Percentiles rank a stretch among this genome's conserved stretches.
Evolutionary conservation across 2,329 filamentous ascomycete species (phyloP).

Genomic region (Xylariaceae sp.): DNA sequence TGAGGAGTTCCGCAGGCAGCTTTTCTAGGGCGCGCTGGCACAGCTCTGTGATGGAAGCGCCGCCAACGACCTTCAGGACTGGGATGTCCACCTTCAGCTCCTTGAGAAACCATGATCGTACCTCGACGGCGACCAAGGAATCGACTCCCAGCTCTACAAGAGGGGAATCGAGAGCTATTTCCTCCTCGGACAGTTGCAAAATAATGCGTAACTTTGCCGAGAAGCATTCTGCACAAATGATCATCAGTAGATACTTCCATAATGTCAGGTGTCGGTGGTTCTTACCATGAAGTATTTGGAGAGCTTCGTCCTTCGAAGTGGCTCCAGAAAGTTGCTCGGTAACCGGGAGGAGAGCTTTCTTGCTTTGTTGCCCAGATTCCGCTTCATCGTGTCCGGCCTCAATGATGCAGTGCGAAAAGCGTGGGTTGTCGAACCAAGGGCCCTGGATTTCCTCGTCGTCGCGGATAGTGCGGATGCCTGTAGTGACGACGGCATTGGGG

Average conservation of each 20-base stretch:
- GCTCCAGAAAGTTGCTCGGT: conserved; percentile 2
- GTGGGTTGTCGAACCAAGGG: conserved; percentile 15
- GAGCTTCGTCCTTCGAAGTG: conserved; percentile 3
- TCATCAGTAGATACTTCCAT: background rate
- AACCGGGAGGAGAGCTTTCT: conserved; percentile 2
- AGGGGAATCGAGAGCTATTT: conserved; percentile 4
- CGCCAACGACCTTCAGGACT: conserved; percentile 30
- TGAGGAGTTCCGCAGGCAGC: conserved; percentile 1
- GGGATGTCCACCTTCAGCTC: conserved; percentile 36
- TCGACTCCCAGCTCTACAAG: conserved; percentile 21
- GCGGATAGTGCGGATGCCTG: conserved; percentile 2
- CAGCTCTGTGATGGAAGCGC: conserved; percentile 6
- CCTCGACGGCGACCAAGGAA: conserved; percentile 27
- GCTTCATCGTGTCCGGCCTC: conserved; percentile 4
- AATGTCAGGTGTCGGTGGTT: background rate
- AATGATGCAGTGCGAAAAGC: conserved; percentile 15
- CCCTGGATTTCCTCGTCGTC: conserved; percentile 10
- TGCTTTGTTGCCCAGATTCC: conserved; percentile 3
- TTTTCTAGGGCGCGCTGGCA: conserved; percentile 4
- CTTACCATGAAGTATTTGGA: conserved; percentile 3
- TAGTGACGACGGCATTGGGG: conserved; percentile 5
- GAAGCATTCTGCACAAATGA: conserved; percentile 5
- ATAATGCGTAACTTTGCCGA: conserved; percentile 6
- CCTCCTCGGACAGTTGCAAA: conserved; percentile 5
- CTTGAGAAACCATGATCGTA: conserved; percentile 42